These are phyloP conservation scores for Ilyonectria sp. DNA, from an alignment of 2,329 filamentous ascomycete species.

Conservation along the genomic window DNA sequence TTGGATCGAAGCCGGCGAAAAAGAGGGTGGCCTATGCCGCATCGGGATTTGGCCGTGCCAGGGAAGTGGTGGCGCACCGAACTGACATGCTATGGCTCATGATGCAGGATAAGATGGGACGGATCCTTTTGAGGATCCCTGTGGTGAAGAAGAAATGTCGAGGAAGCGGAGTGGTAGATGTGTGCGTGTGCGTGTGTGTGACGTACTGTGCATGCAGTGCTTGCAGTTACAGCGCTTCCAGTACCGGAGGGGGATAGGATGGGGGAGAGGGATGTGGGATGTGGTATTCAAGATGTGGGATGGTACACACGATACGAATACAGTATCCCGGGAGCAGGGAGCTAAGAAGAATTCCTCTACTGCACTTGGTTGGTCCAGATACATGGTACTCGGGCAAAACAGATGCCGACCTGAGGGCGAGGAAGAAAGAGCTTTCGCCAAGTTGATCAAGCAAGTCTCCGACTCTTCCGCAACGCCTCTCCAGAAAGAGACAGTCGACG, in stretches of 20 bases:
- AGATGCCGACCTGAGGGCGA: neutral
- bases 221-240: neutral
- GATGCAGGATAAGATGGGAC: constrained; percentile 19
- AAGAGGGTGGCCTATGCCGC: constrained; percentile 36
- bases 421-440: neutral
- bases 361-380: neutral
- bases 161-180: constrained; percentile 8
- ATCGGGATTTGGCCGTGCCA: constrained; percentile 36
- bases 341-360: neutral
- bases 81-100: constrained; percentile 26
- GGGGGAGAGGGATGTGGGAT: neutral
- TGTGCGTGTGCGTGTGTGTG: neutral
- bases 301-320: neutral
- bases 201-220: neutral
- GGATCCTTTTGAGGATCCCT: constrained; percentile 12
- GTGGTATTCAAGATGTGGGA: neutral
- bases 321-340: constrained; percentile 2
- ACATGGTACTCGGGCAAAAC: neutral
- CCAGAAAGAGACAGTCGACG: neutral
- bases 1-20: constrained; percentile 31
- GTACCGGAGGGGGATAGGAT: constrained; percentile 5
- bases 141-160: constrained; percentile 17
- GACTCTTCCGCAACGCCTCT: neutral
- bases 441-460: neutral
- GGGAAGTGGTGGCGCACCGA: constrained; percentile 28